phyloP scores from a whole-genome alignment of 2,329 filamentous ascomycete genomes.

The Penicillium polonicum region DNA sequence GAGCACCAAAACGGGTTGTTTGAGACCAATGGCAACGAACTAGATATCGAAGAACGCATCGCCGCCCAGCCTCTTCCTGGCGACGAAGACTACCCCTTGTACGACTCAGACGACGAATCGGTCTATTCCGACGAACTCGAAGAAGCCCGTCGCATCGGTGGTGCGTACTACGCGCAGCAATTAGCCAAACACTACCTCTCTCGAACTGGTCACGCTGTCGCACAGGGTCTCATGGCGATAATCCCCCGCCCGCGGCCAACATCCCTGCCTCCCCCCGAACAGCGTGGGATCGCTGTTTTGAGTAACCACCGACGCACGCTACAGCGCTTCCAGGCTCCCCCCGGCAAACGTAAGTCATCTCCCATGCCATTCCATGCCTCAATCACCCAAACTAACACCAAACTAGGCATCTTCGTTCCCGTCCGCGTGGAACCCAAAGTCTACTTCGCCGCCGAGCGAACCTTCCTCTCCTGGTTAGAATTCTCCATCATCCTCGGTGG shows the following conservation, averaged over 20 bases:
- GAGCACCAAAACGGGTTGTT: slow-evolving; percentile 48
- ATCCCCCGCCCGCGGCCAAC: slow-evolving; percentile 54
- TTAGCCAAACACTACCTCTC: slow-evolving; percentile 55
- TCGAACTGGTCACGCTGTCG: slow-evolving; percentile 47
- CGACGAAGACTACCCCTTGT: slow-evolving; percentile 76
- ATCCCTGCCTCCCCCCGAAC: slow-evolving; percentile 38
- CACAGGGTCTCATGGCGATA: slow-evolving; percentile 51
- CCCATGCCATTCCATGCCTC: not conserved
- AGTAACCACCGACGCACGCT: slow-evolving; percentile 45
- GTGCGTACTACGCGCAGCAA: slow-evolving; percentile 69
- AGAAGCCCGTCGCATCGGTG: slow-evolving; percentile 73
- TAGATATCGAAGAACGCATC: slow-evolving; percentile 84
- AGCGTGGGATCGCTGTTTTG: slow-evolving; percentile 41
- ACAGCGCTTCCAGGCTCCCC: slow-evolving; percentile 59
- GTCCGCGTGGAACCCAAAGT: slow-evolving; percentile 97
- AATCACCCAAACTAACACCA: slow-evolving; percentile 38
- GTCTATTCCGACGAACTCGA: slow-evolving; percentile 73
- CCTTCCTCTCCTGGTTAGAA: slow-evolving; percentile 95
- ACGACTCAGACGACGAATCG: slow-evolving; percentile 86
- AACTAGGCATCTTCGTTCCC: slow-evolving; percentile 86
- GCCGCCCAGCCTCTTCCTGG: slow-evolving; percentile 57
- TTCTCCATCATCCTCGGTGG: slow-evolving; percentile 92
- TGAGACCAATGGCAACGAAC: slow-evolving; percentile 46
- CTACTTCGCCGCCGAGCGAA: slow-evolving; percentile 92
- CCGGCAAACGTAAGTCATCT: slow-evolving; percentile 50